Percentiles rank a stretch among this genome's conserved stretches.
Conservation (phyloP, 371 early-diverging fungal genomes). For the Actinomucor elegans region DNA sequence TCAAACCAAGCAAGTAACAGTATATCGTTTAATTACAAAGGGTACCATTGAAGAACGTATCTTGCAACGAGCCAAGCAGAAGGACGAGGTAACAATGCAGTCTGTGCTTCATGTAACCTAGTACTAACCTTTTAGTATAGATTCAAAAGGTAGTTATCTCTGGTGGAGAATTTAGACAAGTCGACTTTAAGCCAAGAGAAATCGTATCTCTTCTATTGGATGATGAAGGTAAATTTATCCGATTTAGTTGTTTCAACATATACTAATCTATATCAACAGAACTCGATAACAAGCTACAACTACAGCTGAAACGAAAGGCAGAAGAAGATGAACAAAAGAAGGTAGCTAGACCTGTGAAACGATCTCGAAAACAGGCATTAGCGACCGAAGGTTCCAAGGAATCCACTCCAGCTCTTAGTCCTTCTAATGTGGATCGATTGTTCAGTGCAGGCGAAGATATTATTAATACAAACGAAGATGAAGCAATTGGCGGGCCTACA, state of each 20-base stretch:
- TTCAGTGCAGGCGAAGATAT: conserved; percentile 44
- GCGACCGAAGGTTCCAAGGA: conserved; percentile 15
- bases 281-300: conserved; percentile 55
- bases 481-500: conserved; percentile 10
- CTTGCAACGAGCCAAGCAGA: conserved; percentile 87
- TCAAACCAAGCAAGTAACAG: conserved; percentile 95
- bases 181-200: conserved; percentile 85
- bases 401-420: conserved; percentile 32
- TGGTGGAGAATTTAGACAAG: conserved; percentile 84
- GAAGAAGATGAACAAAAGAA: conserved; percentile 54
- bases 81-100: too few relatives aligned
- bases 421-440: conserved; percentile 31
- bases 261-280: conserved; percentile 24
- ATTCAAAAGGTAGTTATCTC: conserved; percentile 97
- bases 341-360: conserved; percentile 33
- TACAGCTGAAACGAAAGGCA: conserved; percentile 61
- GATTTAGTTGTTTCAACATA: neutral
- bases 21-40: conserved; percentile 89
- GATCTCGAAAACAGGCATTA: conserved; percentile 34
- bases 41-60: conserved; percentile 94
- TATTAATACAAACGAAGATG: conserved; percentile 28
- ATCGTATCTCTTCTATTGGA: conserved; percentile 85
- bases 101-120: conserved; percentile 17
- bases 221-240: conserved; percentile 64
- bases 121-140: too few relatives aligned